Base-by-base conservation (phyloP, 139 green algal genomes). In the Deuterostichococcus epilithicus region DNA sequence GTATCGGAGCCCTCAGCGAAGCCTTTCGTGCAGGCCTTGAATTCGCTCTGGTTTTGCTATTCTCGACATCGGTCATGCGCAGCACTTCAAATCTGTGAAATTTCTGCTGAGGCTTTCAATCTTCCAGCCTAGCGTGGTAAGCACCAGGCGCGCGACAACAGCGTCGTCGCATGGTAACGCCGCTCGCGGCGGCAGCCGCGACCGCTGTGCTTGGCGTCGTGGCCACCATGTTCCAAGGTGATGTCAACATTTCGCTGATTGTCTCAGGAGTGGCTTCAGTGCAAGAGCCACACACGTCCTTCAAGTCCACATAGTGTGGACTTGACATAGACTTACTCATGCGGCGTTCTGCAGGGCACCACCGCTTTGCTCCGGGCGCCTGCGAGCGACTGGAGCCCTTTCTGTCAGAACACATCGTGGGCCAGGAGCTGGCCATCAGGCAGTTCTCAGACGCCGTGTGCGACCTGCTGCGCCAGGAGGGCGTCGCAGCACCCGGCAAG, bases 371-470 rank as follows among this genome's bases (percentile, higher is more conserved):
- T 0, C 79, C 82, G 8, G 81, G 82, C 34, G 88, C 82, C 6
- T 97, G 92, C 68, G n/a, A 81, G 5, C 84, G 80, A 30, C 37
- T 94, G 5, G 92, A 91, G 45, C 26, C 78, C 13, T 85, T 87
- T 63, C 73, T 97, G 1, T 35, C 70, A 18, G 70, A 72, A 1
- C 60, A 86, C 15, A n/a, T 97, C 0, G 81, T 96, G 5, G 93
- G 93, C 0, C 94, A 98, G 79, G 78, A 90, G 23, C 74, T 94
- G 35, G 91, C 91, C 0, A 47, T 94, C 0, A 22, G 35, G 0
- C 84, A 92, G 36, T 70, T 93, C 0, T 80, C 81, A 0, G 89
- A 94, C 65, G 89, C 90, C 1, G 80, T 97, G 5, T 97, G 93
- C 83, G 87, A 94, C 52, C 91, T 97, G 81, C 32, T 97, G 20